These are phyloP conservation scores for Tuber indicum DNA, from an alignment of 495 filamentous ascomycete genomes.

Conservation along the genomic window DNA sequence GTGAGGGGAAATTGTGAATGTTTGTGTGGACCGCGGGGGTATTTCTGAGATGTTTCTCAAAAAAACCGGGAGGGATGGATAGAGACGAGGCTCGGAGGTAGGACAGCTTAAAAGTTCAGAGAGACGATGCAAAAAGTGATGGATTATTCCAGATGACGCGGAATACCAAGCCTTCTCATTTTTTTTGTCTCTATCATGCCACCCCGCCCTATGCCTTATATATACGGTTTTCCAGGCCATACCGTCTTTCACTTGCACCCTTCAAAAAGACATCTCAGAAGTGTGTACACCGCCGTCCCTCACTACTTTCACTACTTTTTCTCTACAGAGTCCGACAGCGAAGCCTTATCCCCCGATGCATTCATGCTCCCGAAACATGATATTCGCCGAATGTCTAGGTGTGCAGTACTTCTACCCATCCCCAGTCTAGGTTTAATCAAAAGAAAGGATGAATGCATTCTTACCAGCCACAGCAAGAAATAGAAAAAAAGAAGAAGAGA, in stretches of 20 bases:
- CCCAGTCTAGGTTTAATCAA: background rate
- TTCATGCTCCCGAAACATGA: background rate
- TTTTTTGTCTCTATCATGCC: background rate
- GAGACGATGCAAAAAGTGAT: background rate
- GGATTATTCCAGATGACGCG: background rate
- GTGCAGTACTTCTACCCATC: background rate
- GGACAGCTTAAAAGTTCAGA: background rate
- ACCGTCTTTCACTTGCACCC: background rate
- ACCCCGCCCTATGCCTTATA: background rate
- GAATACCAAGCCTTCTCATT: background rate
- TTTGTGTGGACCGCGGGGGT: background rate
- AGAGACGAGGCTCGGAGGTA: background rate
- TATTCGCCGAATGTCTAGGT: background rate
- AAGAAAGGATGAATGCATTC: background rate
- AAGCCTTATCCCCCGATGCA: background rate
- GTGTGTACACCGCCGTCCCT: background rate
- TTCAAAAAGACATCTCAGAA: background rate
- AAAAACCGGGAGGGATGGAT: background rate
- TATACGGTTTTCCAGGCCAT: background rate
- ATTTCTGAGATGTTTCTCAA: background rate
- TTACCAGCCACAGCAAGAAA: background rate
- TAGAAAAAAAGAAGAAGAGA: background rate
- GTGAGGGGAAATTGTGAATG: background rate
- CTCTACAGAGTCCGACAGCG: background rate
- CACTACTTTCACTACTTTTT: background rate